phyloP scores from a whole-genome alignment of 805 yeast genomes.

The Zygoascus flipseniorum region DNA sequence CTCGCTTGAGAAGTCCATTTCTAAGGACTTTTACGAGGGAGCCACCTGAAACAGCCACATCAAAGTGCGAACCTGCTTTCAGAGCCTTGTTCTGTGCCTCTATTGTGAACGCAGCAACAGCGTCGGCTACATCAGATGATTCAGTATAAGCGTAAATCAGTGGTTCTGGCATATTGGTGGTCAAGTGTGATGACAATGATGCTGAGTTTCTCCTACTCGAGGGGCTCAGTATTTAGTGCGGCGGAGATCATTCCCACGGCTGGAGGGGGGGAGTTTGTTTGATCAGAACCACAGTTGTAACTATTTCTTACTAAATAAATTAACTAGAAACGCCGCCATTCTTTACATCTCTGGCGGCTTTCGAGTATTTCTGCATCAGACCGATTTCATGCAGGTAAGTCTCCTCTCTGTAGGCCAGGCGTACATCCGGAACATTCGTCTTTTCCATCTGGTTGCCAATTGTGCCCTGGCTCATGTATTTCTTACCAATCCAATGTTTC shows the following conservation, averaged over 20 bases:
- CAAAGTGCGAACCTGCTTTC: conserved; percentile 38
- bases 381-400: conserved; percentile 65
- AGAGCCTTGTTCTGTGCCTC: conserved; percentile 56
- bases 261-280: too few relatives aligned
- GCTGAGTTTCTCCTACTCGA: neutral
- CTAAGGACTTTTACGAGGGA: conserved; percentile 67
- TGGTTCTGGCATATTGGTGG: conserved; percentile 19
- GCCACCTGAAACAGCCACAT: conserved; percentile 85
- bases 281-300: too few relatives aligned
- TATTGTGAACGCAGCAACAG: conserved; percentile 58
- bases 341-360: conserved; percentile 1
- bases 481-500: conserved; percentile 84
- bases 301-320: too few relatives aligned
- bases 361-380: conserved; percentile 27
- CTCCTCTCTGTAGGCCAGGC: conserved; percentile 77
- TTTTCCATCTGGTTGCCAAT: conserved; percentile 84
- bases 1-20: conserved; percentile 56
- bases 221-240: too few relatives aligned
- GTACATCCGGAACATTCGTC: conserved; percentile 88
- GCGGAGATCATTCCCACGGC: too few relatives aligned
- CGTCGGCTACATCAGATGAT: conserved; percentile 51
- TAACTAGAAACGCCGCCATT: too few relatives aligned
- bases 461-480: conserved; percentile 45
- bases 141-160: conserved; percentile 43
- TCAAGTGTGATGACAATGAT: neutral